Percentiles rank a stretch among this genome's conserved stretches.
Evolutionary conservation across 257 asterid genomes (phyloP).

Genomic region (Solanum chmielewskii): DNA sequence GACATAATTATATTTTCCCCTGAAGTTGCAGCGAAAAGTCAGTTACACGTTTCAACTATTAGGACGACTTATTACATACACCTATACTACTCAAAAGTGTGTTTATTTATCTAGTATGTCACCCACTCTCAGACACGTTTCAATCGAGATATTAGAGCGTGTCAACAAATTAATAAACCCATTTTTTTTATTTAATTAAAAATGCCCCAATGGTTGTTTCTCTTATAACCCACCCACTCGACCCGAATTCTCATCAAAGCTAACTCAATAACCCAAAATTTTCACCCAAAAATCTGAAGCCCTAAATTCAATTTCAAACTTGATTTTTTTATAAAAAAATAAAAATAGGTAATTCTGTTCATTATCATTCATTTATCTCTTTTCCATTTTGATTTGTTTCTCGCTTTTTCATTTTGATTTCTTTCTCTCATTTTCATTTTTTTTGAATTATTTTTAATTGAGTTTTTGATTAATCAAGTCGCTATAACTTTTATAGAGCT

Average conservation of each 20-base stretch:
- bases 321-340: no score
- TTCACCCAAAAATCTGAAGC: not conserved
- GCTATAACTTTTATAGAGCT: not conserved
- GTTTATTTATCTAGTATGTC: not conserved
- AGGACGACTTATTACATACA: not conserved
- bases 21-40: not conserved
- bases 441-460: no score
- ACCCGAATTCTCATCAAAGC: not conserved
- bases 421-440: not conserved
- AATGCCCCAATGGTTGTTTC: not conserved
- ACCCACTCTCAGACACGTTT: not conserved
- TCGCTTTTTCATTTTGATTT: not conserved
- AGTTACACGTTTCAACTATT: not conserved
- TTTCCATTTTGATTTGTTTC: not conserved
- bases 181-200: no score
- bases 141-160: not conserved
- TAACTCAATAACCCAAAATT: no score
- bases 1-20: not conserved
- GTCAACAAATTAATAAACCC: not conserved
- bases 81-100: not conserved
- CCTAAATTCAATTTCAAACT: not conserved
- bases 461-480: not conserved
- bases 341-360: not conserved
- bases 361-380: not conserved
- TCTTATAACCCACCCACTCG: not conserved